Evolutionary conservation across 179 eudicot genomes (phyloP).

Genomic region (Kewa caespitosa): DNA sequence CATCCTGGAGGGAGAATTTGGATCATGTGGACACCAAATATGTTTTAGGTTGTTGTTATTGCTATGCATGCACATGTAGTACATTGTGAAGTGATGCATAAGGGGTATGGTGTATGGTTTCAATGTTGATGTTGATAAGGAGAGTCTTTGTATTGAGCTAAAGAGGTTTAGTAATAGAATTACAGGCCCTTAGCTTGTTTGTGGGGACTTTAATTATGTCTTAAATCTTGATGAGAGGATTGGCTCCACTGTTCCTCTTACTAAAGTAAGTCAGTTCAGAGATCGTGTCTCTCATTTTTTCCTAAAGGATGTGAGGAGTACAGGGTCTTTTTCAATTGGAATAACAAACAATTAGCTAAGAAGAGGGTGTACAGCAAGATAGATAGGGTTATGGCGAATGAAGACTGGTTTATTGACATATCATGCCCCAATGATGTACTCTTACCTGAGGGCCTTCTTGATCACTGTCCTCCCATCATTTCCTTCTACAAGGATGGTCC

Average conservation of each 20-base stretch:
- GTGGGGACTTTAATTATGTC: neutral
- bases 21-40: neutral
- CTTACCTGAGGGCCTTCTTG: neutral
- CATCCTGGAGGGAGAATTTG: neutral
- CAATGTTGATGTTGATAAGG: neutral
- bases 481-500: neutral
- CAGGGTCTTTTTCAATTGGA: neutral
- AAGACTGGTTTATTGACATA: neutral
- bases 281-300: neutral
- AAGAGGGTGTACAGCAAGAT: neutral
- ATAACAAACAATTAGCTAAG: neutral
- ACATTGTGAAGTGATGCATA: neutral
- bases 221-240: neutral
- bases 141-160: neutral
- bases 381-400: neutral
- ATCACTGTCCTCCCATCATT: neutral
- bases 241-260: neutral
- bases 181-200: neutral
- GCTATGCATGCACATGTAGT: neutral
- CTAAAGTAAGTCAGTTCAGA: neutral
- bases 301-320: neutral
- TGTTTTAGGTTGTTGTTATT: neutral
- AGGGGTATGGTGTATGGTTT: neutral
- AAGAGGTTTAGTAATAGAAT: neutral
- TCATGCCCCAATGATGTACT: neutral